These are phyloP conservation scores for Silene uniflora DNA, from an alignment of 148 eudicot species.

Conservation along the genomic window DNA sequence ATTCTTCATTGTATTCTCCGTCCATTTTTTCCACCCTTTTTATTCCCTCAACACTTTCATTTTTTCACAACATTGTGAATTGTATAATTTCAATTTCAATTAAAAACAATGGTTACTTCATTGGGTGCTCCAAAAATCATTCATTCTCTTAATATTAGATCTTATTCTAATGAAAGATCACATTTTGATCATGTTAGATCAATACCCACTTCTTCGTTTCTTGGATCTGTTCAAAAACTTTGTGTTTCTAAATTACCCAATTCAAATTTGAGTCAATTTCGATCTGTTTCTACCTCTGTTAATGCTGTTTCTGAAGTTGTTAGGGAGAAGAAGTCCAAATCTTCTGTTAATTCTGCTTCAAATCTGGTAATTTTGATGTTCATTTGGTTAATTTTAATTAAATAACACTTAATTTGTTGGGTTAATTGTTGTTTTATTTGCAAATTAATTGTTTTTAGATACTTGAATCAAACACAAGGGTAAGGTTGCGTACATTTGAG, in stretches of 20 bases:
- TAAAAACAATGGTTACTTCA: constrained; percentile 29
- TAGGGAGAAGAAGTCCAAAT: constrained; percentile 50
- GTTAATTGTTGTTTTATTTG: background rate
- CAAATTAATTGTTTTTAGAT: background rate
- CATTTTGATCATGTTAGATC: constrained; percentile 29
- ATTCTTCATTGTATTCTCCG: constrained; percentile 41
- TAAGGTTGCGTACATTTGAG: background rate
- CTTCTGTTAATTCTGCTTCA: constrained; percentile 33
- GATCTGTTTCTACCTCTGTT: constrained; percentile 32
- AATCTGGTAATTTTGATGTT: constrained; percentile 46
- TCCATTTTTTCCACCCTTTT: constrained; percentile 12
- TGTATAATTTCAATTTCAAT: background rate
- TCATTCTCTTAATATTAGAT: constrained; percentile 43
- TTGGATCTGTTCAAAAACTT: constrained; percentile 41
- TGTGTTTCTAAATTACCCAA: constrained; percentile 19
- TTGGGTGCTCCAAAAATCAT: constrained; percentile 38
- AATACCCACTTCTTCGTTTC: constrained; percentile 25
- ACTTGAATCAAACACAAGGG: too few species aligned
- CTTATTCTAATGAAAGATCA: constrained; percentile 35
- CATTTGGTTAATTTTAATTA: background rate
- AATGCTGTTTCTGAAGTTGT: constrained; percentile 56
- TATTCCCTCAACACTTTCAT: background rate
- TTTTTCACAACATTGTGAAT: background rate
- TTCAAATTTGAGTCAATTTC: constrained; percentile 16
- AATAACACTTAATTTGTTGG: background rate